These are phyloP conservation scores for Claviceps sp. DNA, from an alignment of 2,329 filamentous ascomycete species.

Conservation along the genomic window DNA sequence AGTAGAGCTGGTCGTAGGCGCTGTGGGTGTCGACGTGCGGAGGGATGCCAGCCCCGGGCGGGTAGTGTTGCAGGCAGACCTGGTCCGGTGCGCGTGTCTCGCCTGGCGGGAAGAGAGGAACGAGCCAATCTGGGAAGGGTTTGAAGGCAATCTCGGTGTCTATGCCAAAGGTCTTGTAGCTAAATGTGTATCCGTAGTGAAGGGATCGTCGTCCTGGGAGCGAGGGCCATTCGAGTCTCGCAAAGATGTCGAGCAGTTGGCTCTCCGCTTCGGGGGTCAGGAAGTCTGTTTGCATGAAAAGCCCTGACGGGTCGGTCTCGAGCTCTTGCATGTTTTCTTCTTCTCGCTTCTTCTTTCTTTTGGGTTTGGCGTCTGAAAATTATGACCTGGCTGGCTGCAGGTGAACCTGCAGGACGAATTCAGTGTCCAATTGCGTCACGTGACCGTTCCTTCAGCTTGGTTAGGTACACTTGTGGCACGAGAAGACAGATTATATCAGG, in stretches of 20 bases:
- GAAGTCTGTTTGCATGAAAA: conserved; percentile 33
- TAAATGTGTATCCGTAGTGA: conserved; percentile 44
- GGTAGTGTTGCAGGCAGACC: conserved; percentile 47
- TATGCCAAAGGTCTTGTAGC: conserved; percentile 44
- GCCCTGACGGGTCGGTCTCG: conserved; percentile 18
- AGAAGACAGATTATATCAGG: too few species aligned
- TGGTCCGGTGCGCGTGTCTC: conserved; percentile 37
- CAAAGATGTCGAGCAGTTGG: conserved; percentile 21
- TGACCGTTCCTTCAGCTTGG: too few species aligned
- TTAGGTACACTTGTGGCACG: too few species aligned
- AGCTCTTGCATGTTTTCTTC: conserved; percentile 13
- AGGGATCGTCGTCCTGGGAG: conserved; percentile 6
- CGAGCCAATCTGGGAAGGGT: conserved; percentile 37
- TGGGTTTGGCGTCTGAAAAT: background rate
- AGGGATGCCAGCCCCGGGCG: conserved; percentile 45
- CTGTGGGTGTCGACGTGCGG: conserved; percentile 46
- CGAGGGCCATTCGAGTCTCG: conserved; percentile 3
- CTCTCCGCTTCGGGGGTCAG: conserved; percentile 31
- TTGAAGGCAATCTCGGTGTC: conserved; percentile 30
- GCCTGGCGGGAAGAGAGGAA: conserved; percentile 30
- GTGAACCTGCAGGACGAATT: background rate
- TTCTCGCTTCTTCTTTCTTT: background rate
- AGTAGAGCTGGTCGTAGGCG: conserved; percentile 30
- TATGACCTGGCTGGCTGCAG: background rate
- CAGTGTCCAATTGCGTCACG: background rate